These are phyloP conservation scores for Yamadazyma blattariae DNA, from an alignment of 1,139 yeast genomes.

Conservation along the genomic window DNA sequence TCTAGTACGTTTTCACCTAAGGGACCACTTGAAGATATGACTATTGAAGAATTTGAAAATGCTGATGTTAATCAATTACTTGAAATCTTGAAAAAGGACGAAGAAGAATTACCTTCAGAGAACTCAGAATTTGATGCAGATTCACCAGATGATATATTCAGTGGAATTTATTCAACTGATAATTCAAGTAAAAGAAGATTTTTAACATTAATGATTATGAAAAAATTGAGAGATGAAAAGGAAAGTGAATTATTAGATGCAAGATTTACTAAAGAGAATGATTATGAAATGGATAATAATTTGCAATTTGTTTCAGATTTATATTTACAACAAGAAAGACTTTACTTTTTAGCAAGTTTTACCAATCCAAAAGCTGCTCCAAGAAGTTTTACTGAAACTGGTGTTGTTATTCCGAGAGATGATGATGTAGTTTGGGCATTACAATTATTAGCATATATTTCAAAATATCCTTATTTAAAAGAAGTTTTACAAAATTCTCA, in stretches of 20 bases:
- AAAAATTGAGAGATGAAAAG: conserved; percentile 38
- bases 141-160: conserved; percentile 1
- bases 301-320: conserved; percentile 42
- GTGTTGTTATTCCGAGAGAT: conserved; percentile 80
- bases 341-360: conserved; percentile 16
- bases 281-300: conserved; percentile 44
- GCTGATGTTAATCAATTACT: conserved; percentile 38
- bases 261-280: conserved; percentile 28
- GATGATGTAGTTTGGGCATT: conserved; percentile 94
- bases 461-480: conserved; percentile 83
- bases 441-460: conserved; percentile 86
- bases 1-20: not conserved
- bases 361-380: conserved; percentile 43
- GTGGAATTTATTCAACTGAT: not conserved
- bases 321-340: conserved; percentile 38
- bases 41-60: conserved; percentile 38
- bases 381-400: conserved; percentile 64
- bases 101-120: not conserved
- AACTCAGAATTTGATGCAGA: not conserved
- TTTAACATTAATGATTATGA: conserved; percentile 34
- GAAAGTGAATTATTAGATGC: conserved; percentile 36
- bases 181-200: conserved; percentile 29
- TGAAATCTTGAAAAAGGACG: conserved; percentile 26
- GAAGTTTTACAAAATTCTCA: conserved; percentile 72
- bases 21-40: not conserved